phyloP scores from a whole-genome alignment of 441 rosid species.

The Raphanus hybrid region DNA sequence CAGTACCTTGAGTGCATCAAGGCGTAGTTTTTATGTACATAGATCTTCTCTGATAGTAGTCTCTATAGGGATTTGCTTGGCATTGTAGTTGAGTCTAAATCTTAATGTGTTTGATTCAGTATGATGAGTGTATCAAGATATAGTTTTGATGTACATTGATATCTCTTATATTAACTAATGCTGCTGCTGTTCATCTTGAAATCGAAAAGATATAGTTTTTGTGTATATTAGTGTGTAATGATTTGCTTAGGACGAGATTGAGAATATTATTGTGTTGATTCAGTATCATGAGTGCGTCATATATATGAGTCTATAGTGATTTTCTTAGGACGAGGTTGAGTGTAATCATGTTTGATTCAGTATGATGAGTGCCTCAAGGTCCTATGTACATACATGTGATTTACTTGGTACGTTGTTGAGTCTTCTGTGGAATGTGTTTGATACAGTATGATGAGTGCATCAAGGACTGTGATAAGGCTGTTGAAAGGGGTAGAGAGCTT shows the following conservation, averaged over 20 bases:
- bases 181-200: conserved; percentile 92
- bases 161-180: conserved; percentile 79
- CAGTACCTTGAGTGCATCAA: not conserved
- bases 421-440: conserved; percentile 15
- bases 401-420: conserved; percentile 6
- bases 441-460: conserved; percentile 85
- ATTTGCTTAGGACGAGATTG: not conserved
- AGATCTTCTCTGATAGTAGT: conserved; percentile 34
- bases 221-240: not conserved
- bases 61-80: not conserved
- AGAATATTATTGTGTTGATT: not conserved
- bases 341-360: not conserved
- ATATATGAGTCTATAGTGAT: not conserved
- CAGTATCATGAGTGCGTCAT: not conserved
- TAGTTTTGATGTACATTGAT: conserved; percentile 37
- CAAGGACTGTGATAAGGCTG: conserved; percentile 95
- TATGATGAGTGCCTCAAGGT: not conserved
- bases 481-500: conserved; percentile 95
- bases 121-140: not conserved
- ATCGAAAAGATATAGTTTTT: conserved; percentile 70
- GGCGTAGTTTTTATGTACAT: not conserved
- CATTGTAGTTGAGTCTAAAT: not conserved
- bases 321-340: not conserved
- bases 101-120: not conserved
- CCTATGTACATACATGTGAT: not conserved